Evolutionary conservation across 306 rosid genomes (phyloP), one percentile per base, ranked within the genome.

Genomic region (Cucumis melo): DNA sequence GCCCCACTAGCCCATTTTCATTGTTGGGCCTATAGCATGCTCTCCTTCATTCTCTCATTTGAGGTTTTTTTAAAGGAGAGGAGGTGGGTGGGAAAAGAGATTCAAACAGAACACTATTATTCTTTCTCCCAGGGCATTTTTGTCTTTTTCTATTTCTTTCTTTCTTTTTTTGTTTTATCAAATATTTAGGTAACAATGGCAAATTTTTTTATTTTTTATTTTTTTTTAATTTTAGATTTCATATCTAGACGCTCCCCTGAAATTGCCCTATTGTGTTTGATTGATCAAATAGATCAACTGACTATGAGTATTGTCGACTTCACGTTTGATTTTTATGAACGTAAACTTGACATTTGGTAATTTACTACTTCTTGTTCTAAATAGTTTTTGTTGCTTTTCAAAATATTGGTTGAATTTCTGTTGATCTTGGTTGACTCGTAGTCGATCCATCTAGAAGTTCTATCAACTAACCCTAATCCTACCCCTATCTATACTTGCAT

Each of bases 1-100:
- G 67, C 74, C 65, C 77, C 78, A 75, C 78, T 1, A 21, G 41
- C 78, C 78, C 78, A 56, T 75, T 75, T 34, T 15, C 10, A 39
- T 70, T 12, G 14, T 46, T 70, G 75, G 75, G 75, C 75, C 75
- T 42, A 24, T 46, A 13, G 38, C 75, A 68, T 68, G 74, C 34
- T n/a, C 38, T 68, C 55, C 1, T 27, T 67, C 36, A 29, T 23
- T 41, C 74, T 67, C 48, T 38, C 51, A n/a, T 34, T n/a, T 67
- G 10, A 6, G 57, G 6, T n/a, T n/a, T n/a, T n/a, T 70, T 46
- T 62, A 70, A 44, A 44, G 55, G 34, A 5, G n/a, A n/a, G n/a
- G n/a, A n/a, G n/a, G n/a, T n/a, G n/a, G n/a, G 36, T 51, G 5
- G 53, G 29, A 65, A 17, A 65, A 41, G 32, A 39, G 73, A 46